phyloP scores from a whole-genome alignment of 2,329 filamentous ascomycete species.

The Fonsecaea erecta region DNA sequence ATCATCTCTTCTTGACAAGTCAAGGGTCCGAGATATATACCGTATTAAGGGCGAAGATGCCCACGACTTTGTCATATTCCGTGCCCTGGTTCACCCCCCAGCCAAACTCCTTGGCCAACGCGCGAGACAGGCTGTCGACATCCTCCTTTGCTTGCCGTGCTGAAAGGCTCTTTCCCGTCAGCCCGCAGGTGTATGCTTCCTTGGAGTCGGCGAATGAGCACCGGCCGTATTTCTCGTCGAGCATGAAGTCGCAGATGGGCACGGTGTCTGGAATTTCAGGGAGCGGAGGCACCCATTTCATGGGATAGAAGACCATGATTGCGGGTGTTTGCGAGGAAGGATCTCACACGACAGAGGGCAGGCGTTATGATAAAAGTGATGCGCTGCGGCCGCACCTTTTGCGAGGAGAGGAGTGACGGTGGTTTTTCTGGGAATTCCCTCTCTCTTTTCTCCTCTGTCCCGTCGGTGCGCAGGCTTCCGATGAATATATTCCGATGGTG shows the following conservation, averaged over 20 bases:
- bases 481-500: not conserved
- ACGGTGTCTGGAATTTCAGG: constrained; percentile 72
- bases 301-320: constrained; percentile 53
- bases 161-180: constrained; percentile 71
- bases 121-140: constrained; percentile 69
- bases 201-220: constrained; percentile 65
- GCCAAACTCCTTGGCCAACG: constrained; percentile 70
- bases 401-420: not conserved
- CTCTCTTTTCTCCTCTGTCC: too few species aligned
- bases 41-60: constrained; percentile 78
- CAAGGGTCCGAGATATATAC: constrained; percentile 59
- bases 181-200: constrained; percentile 76
- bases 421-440: too few species aligned
- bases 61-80: constrained; percentile 82
- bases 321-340: not conserved
- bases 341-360: not conserved
- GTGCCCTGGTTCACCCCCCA: constrained; percentile 72
- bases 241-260: constrained; percentile 76
- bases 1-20: too few species aligned
- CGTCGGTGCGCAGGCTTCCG: not conserved
- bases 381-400: not conserved
- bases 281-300: constrained; percentile 47
- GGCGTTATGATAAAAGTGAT: too few species aligned
- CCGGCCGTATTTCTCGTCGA: constrained; percentile 72
- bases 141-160: constrained; percentile 67